These are phyloP conservation scores for Wickerhamomyces queroliae DNA, from an alignment of 805 yeast species.

Conservation along the genomic window DNA sequence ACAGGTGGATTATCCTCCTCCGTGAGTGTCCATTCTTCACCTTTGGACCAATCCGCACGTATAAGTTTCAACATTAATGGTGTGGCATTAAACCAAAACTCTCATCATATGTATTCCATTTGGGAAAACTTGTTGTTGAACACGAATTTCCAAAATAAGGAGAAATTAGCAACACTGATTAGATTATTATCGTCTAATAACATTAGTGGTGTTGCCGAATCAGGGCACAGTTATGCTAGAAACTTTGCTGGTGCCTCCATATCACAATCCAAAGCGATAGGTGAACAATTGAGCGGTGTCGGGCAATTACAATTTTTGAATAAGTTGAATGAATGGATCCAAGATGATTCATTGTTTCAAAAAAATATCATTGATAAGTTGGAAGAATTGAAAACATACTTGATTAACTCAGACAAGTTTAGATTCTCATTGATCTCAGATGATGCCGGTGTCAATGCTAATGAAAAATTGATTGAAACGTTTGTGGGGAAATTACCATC, in stretches of 20 bases:
- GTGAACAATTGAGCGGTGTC: constrained; percentile 68
- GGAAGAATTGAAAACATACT: constrained; percentile 38
- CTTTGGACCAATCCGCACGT: constrained; percentile 42
- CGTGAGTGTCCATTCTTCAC: constrained; percentile 49
- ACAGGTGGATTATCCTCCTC: constrained; percentile 84
- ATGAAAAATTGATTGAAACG: constrained; percentile 24
- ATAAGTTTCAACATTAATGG: constrained; percentile 59
- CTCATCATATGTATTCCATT: constrained; percentile 52
- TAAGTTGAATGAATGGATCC: constrained; percentile 45
- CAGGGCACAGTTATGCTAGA: constrained; percentile 83
- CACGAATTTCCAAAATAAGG: constrained; percentile 63
- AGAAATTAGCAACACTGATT: constrained; percentile 67
- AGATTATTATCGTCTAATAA: constrained; percentile 73
- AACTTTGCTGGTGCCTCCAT: constrained; percentile 59
- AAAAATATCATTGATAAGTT: constrained; percentile 62
- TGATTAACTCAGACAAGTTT: constrained; percentile 38
- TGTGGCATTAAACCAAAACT: constrained; percentile 61
- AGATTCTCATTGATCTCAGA: constrained; percentile 58
- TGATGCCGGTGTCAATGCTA: constrained; percentile 25
- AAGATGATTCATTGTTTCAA: constrained; percentile 43
- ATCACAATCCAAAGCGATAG: constrained; percentile 52
- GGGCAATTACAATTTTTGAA: constrained; percentile 68
- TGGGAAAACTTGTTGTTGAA: constrained; percentile 63
- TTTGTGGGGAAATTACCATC: constrained; percentile 25
- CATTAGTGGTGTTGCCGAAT: constrained; percentile 72